phyloP scores from a whole-genome alignment of 1,284 basidiomycete species.

The Sanghuangporus weigelae region DNA sequence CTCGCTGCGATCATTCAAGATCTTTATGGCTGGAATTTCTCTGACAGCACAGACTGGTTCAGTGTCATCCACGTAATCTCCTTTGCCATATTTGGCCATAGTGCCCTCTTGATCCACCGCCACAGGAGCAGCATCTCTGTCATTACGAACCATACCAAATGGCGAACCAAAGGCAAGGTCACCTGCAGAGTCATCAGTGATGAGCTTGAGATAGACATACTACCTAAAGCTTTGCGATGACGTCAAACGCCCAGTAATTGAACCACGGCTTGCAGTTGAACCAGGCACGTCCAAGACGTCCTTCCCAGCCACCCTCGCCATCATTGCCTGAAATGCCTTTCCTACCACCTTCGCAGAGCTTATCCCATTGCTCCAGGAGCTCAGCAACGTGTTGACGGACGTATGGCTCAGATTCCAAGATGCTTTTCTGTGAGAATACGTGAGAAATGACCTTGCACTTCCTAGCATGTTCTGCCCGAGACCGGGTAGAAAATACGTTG shows the following conservation, averaged over 20 bases:
- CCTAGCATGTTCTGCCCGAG: conserved; percentile 76
- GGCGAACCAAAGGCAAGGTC: conserved; percentile 82
- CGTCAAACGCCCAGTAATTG: conserved; percentile 85
- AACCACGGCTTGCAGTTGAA: conserved; percentile 70
- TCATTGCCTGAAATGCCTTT: conserved; percentile 54
- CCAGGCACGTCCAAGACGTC: conserved; percentile 59
- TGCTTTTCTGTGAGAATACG: conserved; percentile 81
- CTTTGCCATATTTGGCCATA: conserved; percentile 50
- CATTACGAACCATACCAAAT: conserved; percentile 83
- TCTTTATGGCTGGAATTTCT: conserved; percentile 64
- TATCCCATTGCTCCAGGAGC: conserved; percentile 76
- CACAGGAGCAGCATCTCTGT: conserved; percentile 64
- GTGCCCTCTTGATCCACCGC: conserved; percentile 42
- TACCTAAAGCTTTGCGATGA: conserved; percentile 40
- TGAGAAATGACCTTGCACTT: conserved; percentile 88
- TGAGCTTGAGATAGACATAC: not conserved
- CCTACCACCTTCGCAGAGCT: conserved; percentile 50
- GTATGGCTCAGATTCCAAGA: conserved; percentile 78
- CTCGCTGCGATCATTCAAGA: conserved; percentile 88
- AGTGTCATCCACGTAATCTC: not conserved
- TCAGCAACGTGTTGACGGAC: conserved; percentile 54
- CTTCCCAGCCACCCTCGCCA: conserved; percentile 63
- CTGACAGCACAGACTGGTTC: conserved; percentile 17
- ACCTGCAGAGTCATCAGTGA: conserved; percentile 35
- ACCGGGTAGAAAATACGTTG: conserved; percentile 83